These are phyloP conservation scores for Dillenia suffruticosa DNA, from an alignment of 164 flowering plant genomes.

Conservation along the genomic window DNA sequence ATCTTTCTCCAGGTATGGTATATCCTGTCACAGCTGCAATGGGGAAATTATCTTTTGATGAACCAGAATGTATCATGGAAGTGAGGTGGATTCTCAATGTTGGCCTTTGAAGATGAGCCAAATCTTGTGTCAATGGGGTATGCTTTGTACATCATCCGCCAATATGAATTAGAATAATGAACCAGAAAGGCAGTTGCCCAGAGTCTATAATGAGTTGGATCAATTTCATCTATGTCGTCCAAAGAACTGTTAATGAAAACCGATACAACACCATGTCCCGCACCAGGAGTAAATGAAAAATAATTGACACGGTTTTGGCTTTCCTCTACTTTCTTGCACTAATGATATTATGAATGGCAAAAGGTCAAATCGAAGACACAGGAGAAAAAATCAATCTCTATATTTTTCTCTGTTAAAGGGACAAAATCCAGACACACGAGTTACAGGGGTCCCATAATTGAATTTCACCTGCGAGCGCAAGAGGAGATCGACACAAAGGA, in stretches of 20 bases:
- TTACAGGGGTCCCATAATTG: slow-evolving; percentile 13
- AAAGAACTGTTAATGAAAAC: no score
- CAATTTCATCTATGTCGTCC: no score
- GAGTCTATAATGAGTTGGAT: no score
- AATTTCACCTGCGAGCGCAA: slow-evolving; percentile 3
- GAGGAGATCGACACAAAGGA: slow-evolving; percentile 26
- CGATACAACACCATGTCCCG: no score
- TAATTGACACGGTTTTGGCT: no score
- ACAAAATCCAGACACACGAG: slow-evolving; percentile 12
- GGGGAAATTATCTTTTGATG: slow-evolving; percentile 77
- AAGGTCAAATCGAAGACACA: slow-evolving; percentile 55
- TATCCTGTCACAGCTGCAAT: slow-evolving; percentile 78
- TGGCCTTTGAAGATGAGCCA: no score
- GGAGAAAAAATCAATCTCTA: slow-evolving; percentile 48
- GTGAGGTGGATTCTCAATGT: slow-evolving; percentile 21
- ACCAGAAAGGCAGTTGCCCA: no score
- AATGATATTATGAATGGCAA: neutral
- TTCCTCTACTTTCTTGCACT: no score
- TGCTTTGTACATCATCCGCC: no score
- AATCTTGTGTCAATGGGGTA: no score
- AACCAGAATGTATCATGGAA: slow-evolving; percentile 89
- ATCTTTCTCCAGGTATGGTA: slow-evolving; percentile 61
- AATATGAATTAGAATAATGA: no score
- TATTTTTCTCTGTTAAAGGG: slow-evolving; percentile 46
- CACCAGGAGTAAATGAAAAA: no score